These are phyloP conservation scores for Hypomontagnella submonticulosa DNA, from an alignment of 495 filamentous ascomycete genomes.

Conservation along the genomic window DNA sequence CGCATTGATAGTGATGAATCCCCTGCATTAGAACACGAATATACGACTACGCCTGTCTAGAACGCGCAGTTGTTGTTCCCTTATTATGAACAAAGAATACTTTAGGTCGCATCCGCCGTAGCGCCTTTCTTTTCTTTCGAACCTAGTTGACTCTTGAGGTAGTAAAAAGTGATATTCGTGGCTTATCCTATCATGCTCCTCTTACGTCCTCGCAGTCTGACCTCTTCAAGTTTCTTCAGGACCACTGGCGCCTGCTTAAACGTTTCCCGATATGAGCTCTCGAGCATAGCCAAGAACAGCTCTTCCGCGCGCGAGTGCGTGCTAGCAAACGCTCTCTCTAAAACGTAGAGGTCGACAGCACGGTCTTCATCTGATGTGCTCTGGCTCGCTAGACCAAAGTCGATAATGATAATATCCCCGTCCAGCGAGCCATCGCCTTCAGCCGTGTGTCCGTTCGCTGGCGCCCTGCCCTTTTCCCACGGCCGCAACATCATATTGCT, in stretches of 20 bases:
- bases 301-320: conserved; percentile 90
- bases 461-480: conserved; percentile 35
- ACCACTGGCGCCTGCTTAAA: conserved; percentile 64
- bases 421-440: conserved; percentile 51
- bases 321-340: conserved; percentile 95
- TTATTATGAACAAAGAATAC: not conserved
- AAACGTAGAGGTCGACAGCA: conserved; percentile 95
- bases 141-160: no score
- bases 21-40: conserved; percentile 37
- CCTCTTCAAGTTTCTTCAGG: conserved; percentile 84
- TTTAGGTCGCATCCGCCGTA: not conserved
- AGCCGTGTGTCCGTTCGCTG: conserved; percentile 26
- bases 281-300: conserved; percentile 72
- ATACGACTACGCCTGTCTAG: conserved; percentile 23
- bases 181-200: conserved; percentile 90
- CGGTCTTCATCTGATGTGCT: conserved; percentile 89
- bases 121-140: no score
- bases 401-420: conserved; percentile 90
- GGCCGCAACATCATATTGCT: conserved; percentile 92
- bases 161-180: not conserved
- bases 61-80: conserved; percentile 16
- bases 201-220: conserved; percentile 96
- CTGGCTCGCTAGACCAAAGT: conserved; percentile 91
- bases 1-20: conserved; percentile 31
- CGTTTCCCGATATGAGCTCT: conserved; percentile 59